Base-by-base conservation (phyloP, 2,329 filamentous ascomycete genomes). In the Hymenoscyphus scutula region DNA sequence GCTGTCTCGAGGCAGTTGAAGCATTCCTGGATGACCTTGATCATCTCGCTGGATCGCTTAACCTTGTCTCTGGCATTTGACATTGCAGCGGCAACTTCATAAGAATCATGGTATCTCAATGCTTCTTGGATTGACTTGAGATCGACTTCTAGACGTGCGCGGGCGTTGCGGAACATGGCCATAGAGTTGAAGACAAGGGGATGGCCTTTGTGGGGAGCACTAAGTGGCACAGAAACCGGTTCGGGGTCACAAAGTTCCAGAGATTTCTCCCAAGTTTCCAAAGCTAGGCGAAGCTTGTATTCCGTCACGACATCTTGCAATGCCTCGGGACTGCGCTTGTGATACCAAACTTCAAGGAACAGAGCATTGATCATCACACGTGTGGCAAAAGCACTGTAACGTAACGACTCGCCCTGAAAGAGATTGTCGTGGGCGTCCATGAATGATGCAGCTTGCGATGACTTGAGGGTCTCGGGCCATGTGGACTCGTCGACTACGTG, bases 241-340 rank as follows among this genome's bases (percentile, higher is more conserved):
- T 99, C 95, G 2, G 92, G 89, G 79, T 98, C 94, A 76, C 93
- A 97, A 65, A 96, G 84, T 62, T 96, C 92, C 25, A 98, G 85
- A 48, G 94, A 97, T 78, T 91, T 96, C 81, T 98, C 92, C 95
- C 95, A 99, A n/a, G 94, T 97, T 79, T 98, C 94, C 60, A 99
- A 82, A 58, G 95, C 95, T 59, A 97, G 86, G 62, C 95, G 88
- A 65, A 99, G 89, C 82, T 97, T 98, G 84, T 97, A 98, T 79
- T 98, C 95, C 3, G 94, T 96, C 53, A 98, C 94, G 45, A 98
- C 93, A 74, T 98, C 94, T 78, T 98, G 95, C 48, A 98, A 82
- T 58, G 94, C 93, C 76, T 98, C 93, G n/a, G 94, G 94, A 76
- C 92, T 97, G 73, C 95, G 91, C 84, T 97, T 97, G 80, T 98